phyloP scores from a whole-genome alignment of 2,329 filamentous ascomycete species.

The Claviceps sp. region DNA sequence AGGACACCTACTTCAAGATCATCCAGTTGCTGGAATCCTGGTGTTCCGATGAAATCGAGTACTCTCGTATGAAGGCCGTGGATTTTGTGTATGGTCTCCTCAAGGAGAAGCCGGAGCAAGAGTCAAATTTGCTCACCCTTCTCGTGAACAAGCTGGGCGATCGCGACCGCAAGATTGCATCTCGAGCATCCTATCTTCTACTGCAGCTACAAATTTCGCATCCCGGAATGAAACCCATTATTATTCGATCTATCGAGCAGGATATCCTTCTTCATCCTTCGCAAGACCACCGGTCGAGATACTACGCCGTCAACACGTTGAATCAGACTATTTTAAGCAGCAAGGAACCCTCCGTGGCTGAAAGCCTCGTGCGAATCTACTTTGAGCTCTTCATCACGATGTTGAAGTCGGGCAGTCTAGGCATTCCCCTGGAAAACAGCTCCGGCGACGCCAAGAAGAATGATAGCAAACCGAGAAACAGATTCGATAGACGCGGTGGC shows the following conservation, averaged over 20 bases:
- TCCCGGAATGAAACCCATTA: constrained; percentile 83
- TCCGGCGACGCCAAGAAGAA: constrained; percentile 15
- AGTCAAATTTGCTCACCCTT: constrained; percentile 80
- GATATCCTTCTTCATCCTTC: constrained; percentile 79
- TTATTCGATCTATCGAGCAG: constrained; percentile 73
- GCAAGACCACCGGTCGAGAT: constrained; percentile 79
- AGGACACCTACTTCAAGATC: constrained; percentile 84
- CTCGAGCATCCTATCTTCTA: constrained; percentile 83
- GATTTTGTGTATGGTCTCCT: constrained; percentile 86
- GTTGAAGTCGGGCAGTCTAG: constrained; percentile 46
- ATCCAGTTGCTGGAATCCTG: constrained; percentile 83
- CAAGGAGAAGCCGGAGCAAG: constrained; percentile 93
- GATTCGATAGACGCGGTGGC: constrained; percentile 8
- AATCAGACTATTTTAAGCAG: constrained; percentile 89
- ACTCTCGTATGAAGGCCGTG: constrained; percentile 73
- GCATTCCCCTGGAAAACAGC: constrained; percentile 30
- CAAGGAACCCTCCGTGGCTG: constrained; percentile 70
- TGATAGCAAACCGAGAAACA: constrained; percentile 13
- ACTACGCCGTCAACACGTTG: constrained; percentile 90
- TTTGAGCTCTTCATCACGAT: constrained; percentile 78
- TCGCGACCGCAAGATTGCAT: constrained; percentile 88
- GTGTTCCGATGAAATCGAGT: constrained; percentile 92
- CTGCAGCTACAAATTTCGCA: constrained; percentile 81
- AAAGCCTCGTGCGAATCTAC: constrained; percentile 76
- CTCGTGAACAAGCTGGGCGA: constrained; percentile 96